Conservation (phyloP, 108 stramenopile genomes). For the Parmales sp. region DNA sequence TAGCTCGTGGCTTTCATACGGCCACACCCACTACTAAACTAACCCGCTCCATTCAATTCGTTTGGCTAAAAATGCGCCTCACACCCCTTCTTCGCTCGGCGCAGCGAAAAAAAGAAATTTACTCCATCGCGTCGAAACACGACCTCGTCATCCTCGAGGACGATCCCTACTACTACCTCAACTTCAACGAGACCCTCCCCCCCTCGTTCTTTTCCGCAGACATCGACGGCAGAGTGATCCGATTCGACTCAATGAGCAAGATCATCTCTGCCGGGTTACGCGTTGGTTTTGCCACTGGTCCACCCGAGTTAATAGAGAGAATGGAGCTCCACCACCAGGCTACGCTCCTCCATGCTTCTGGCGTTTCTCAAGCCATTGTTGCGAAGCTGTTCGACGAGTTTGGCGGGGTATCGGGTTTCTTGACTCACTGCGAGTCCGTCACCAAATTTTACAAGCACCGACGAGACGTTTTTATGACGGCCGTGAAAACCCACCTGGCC, state of each 20-base stretch:
- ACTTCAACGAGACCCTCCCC: conserved; percentile 10
- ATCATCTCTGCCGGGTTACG: conserved; percentile 45
- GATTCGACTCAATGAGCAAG: conserved; percentile 49
- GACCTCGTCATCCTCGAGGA: conserved; percentile 49
- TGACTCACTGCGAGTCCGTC: conserved; percentile 21
- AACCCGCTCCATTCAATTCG: too few relatives aligned
- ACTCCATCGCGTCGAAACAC: conserved; percentile 31
- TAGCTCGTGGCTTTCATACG: too few relatives aligned
- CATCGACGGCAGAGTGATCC: conserved; percentile 33
- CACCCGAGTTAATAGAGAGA: conserved; percentile 27
- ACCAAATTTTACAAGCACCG: conserved; percentile 22
- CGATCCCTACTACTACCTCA: conserved; percentile 48
- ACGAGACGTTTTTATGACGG: conserved; percentile 23
- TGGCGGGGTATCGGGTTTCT: conserved; percentile 30
- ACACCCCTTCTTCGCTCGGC: not conserved
- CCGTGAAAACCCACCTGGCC: conserved; percentile 20
- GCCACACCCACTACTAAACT: too few relatives aligned
- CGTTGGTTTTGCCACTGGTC: conserved; percentile 43
- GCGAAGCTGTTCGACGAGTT: conserved; percentile 21
- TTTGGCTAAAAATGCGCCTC: not conserved
- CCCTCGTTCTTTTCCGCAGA: not conserved
- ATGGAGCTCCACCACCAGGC: conserved; percentile 32
- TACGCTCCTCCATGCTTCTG: conserved; percentile 30
- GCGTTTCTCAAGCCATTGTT: conserved; percentile 42
- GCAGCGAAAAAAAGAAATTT: conserved; percentile 30